phyloP scores from a whole-genome alignment of 2,329 filamentous ascomycete genomes.

The Cadophora luteo-olivacea region DNA sequence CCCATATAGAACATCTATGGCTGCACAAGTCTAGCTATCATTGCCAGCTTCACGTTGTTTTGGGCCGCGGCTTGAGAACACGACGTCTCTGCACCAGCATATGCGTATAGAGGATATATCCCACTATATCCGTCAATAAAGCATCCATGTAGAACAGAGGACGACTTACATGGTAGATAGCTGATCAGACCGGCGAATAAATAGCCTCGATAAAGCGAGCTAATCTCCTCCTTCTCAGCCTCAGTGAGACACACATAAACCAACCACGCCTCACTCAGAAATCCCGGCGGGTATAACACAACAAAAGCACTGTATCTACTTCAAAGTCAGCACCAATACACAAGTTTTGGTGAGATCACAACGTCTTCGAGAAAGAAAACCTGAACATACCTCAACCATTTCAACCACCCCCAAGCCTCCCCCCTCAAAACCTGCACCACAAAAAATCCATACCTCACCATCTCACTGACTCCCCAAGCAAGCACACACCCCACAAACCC shows the following conservation, averaged over 20 bases:
- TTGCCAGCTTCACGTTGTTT: neutral
- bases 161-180: neutral
- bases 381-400: conserved; percentile 3
- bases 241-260: conserved; percentile 7
- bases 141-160: neutral
- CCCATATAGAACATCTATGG: too few species aligned
- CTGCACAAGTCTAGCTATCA: neutral
- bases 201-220: neutral
- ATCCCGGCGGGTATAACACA: conserved; percentile 9
- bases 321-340: too few species aligned
- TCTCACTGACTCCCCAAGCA: conserved; percentile 8
- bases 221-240: neutral
- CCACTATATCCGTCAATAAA: neutral
- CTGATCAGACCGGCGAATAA: neutral
- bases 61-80: neutral
- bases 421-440: conserved; percentile 13
- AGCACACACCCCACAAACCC: conserved; percentile 3
- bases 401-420: conserved; percentile 8
- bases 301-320: conserved; percentile 15
- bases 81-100: conserved; percentile 5
- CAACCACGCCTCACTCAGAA: conserved; percentile 11
- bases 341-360: too few species aligned
- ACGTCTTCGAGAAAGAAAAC: too few species aligned
- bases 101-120: conserved; percentile 6
- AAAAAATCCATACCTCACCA: conserved; percentile 11